Evolutionary conservation across 164 flowering plant genomes (phyloP).

Genomic region (Annona cherimola): DNA sequence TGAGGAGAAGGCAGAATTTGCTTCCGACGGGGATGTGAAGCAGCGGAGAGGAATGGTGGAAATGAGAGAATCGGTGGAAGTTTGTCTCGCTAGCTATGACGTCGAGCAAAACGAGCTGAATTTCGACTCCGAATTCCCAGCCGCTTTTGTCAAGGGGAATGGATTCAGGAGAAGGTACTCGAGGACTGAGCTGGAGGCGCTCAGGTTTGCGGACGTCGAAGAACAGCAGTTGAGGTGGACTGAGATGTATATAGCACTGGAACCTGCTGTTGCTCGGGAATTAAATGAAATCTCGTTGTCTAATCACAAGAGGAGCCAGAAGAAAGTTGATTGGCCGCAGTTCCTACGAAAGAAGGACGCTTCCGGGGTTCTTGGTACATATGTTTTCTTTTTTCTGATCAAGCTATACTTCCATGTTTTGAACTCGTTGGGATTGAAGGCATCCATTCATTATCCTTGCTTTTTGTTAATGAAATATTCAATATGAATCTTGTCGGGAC

Average conservation of each 20-base stretch:
- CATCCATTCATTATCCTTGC: too few species aligned
- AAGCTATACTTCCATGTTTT: not conserved
- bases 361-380: constrained; percentile 27
- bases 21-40: too few species aligned
- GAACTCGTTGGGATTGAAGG: too few species aligned
- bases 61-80: too few species aligned
- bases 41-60: too few species aligned
- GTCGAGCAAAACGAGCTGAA: not conserved
- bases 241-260: constrained; percentile 45
- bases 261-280: constrained; percentile 34
- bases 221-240: constrained; percentile 57
- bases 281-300: constrained; percentile 32
- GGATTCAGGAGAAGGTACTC: constrained; percentile 34
- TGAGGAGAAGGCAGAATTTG: too few species aligned
- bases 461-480: too few species aligned
- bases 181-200: constrained; percentile 48
- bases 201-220: constrained; percentile 43
- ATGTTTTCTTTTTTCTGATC: not conserved
- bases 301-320: constrained; percentile 21
- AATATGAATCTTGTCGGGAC: too few species aligned
- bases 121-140: not conserved
- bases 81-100: too few species aligned
- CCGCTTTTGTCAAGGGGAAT: not conserved
- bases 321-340: constrained; percentile 16
- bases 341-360: constrained; percentile 13